Conservation (phyloP, 2,329 filamentous ascomycete genomes). For the Diplocarpon rosae region DNA sequence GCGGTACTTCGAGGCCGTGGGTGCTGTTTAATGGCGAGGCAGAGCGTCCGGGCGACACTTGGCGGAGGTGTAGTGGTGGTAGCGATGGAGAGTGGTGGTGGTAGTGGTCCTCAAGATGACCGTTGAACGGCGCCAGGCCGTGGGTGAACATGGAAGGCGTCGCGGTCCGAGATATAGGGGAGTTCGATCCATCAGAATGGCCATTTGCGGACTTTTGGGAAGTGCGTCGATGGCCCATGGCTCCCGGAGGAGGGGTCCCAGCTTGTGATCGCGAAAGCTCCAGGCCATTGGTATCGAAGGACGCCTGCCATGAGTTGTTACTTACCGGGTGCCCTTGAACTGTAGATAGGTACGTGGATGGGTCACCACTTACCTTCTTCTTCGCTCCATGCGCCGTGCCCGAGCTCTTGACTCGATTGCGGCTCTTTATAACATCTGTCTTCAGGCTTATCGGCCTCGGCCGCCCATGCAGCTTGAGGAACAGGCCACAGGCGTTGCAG, state of each 20-base stretch:
- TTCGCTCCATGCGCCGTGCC: constrained; percentile 64
- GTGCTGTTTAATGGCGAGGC: constrained; percentile 40
- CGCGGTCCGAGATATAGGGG: constrained; percentile 67
- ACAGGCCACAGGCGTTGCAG: constrained; percentile 96
- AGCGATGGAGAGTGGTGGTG: constrained; percentile 48
- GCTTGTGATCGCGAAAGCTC: constrained; percentile 44
- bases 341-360: not conserved
- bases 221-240: constrained; percentile 48
- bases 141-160: constrained; percentile 68
- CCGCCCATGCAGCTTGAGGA: constrained; percentile 91
- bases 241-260: constrained; percentile 39
- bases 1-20: constrained; percentile 59
- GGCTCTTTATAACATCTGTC: constrained; percentile 98
- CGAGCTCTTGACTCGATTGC: constrained; percentile 90
- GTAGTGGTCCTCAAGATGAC: constrained; percentile 53
- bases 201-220: constrained; percentile 65
- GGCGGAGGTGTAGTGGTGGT: constrained; percentile 39
- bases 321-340: constrained; percentile 10
- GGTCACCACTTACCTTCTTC: constrained; percentile 56
- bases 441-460: constrained; percentile 92
- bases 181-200: constrained; percentile 63
- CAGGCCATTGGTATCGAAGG: constrained; percentile 46
- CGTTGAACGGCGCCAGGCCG: constrained; percentile 69
- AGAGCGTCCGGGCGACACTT: constrained; percentile 46
- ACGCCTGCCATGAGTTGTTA: constrained; percentile 24